phyloP scores from a whole-genome alignment of 2,329 filamentous ascomycete species.

The Chaetothyriales sp. region DNA sequence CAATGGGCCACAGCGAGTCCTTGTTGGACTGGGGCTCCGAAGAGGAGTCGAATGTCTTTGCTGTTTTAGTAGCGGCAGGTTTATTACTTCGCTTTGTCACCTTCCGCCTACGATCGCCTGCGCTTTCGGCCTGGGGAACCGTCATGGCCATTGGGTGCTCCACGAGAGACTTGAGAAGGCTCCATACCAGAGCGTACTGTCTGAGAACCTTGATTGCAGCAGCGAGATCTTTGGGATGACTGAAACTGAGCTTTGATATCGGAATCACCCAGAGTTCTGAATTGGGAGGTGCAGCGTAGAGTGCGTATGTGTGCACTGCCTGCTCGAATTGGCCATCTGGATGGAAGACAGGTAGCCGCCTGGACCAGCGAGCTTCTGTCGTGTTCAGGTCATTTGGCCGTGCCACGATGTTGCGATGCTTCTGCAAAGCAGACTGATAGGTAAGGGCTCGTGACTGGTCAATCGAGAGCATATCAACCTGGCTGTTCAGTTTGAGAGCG shows the following conservation, averaged over 20 bases:
- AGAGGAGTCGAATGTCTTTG: neutral
- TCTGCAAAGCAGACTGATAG: constrained; percentile 14
- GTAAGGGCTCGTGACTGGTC: constrained; percentile 15
- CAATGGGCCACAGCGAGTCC: constrained; percentile 6
- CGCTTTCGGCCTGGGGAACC: constrained; percentile 4
- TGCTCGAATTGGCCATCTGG: constrained; percentile 19
- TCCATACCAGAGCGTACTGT: constrained; percentile 31
- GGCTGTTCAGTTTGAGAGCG: constrained; percentile 28
- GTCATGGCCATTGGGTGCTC: constrained; percentile 8
- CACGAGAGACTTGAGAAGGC: constrained; percentile 27
- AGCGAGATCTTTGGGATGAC: constrained; percentile 32
- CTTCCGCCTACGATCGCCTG: constrained; percentile 9
- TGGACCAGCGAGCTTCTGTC: constrained; percentile 22
- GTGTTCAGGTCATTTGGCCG: constrained; percentile 15
- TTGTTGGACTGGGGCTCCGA: neutral
- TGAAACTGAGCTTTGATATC: constrained; percentile 30
- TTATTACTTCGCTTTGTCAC: constrained; percentile 28
- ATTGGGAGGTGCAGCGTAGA: constrained; percentile 28
- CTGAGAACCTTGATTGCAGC: constrained; percentile 32
- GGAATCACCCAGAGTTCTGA: constrained; percentile 13
- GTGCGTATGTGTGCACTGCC: constrained; percentile 30
- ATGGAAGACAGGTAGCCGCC: constrained; percentile 23
- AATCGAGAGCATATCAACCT: constrained; percentile 26
- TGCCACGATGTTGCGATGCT: constrained; percentile 1
- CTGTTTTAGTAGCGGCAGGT: constrained; percentile 30